phyloP scores from a whole-genome alignment of 2,329 filamentous ascomycete species.

The Phialophora expanda region DNA sequence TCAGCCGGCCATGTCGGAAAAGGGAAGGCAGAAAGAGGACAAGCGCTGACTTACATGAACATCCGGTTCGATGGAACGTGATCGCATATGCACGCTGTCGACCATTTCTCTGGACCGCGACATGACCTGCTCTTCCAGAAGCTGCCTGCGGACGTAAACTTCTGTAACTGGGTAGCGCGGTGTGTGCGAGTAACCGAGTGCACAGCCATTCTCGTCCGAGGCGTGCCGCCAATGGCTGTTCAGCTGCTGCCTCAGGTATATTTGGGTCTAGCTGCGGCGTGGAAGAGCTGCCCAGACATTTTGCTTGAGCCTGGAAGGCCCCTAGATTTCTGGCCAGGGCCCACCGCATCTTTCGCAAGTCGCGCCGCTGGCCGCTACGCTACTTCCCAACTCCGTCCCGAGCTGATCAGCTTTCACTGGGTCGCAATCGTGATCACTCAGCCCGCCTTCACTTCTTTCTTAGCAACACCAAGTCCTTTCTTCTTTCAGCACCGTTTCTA shows the following conservation, averaged over 20 bases:
- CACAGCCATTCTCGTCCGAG: conserved; percentile 7
- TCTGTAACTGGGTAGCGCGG: not conserved
- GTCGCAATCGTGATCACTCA: conserved; percentile 32
- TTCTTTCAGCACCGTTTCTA: conserved; percentile 21
- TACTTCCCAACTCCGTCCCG: conserved; percentile 20
- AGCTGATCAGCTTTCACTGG: conserved; percentile 14
- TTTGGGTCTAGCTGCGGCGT: not conserved
- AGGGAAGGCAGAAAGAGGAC: conserved; percentile 18
- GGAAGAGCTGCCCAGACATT: conserved; percentile 13
- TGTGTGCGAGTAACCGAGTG: not conserved
- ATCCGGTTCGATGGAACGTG: not conserved
- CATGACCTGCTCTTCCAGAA: not conserved
- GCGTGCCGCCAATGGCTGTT: conserved; percentile 5
- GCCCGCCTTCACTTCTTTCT: conserved; percentile 19
- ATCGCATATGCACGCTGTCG: conserved; percentile 9
- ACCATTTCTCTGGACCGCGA: conserved; percentile 3
- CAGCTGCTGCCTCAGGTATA: conserved; percentile 2
- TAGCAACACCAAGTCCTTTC: conserved; percentile 21
- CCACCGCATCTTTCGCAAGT: conserved; percentile 9
- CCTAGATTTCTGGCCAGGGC: conserved; percentile 8
- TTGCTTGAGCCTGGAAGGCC: conserved; percentile 15
- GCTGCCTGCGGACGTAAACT: conserved; percentile 4
- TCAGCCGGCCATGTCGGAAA: conserved; percentile 22
- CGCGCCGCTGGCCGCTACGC: conserved; percentile 7
- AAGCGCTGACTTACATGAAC: conserved; percentile 24